Evolutionary conservation across 2,329 filamentous ascomycete genomes (phyloP).

Genomic region (Beauveria sp.): DNA sequence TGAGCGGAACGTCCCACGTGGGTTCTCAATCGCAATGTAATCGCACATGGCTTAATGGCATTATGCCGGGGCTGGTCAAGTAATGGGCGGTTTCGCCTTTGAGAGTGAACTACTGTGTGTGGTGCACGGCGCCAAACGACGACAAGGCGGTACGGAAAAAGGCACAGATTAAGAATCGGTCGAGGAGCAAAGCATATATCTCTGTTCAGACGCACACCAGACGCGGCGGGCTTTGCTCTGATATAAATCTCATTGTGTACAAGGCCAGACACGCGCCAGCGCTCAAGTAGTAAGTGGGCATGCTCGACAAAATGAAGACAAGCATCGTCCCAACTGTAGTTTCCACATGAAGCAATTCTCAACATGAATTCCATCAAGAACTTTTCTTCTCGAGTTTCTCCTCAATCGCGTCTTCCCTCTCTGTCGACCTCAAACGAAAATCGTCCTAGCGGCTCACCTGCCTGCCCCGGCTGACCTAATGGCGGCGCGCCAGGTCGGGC

Average conservation of each 20-base stretch:
- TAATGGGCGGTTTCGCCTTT: no score
- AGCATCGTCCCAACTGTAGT: background rate
- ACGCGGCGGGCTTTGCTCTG: background rate
- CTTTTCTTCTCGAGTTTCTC: background rate
- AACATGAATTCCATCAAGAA: background rate
- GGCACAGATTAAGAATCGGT: no score
- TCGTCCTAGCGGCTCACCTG: constrained; percentile 42
- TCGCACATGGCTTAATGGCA: no score
- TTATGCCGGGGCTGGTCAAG: no score
- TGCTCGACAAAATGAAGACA: background rate
- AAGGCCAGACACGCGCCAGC: background rate
- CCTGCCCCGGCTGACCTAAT: constrained; percentile 33
- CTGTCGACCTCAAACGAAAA: constrained; percentile 48
- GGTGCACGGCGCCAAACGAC: no score
- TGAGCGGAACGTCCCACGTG: background rate
- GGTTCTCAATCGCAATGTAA: no score
- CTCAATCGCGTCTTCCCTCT: constrained; percentile 24
- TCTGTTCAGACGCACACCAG: background rate
- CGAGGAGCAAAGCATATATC: no score
- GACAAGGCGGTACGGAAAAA: no score
- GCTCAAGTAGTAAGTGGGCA: background rate
- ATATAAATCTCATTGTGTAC: background rate
- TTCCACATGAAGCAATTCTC: background rate
- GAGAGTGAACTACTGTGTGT: no score
- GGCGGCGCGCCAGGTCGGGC: constrained; percentile 28